These are phyloP conservation scores for Apiotrichum sp. DNA, from an alignment of 1,284 basidiomycete genomes.

Conservation along the genomic window DNA sequence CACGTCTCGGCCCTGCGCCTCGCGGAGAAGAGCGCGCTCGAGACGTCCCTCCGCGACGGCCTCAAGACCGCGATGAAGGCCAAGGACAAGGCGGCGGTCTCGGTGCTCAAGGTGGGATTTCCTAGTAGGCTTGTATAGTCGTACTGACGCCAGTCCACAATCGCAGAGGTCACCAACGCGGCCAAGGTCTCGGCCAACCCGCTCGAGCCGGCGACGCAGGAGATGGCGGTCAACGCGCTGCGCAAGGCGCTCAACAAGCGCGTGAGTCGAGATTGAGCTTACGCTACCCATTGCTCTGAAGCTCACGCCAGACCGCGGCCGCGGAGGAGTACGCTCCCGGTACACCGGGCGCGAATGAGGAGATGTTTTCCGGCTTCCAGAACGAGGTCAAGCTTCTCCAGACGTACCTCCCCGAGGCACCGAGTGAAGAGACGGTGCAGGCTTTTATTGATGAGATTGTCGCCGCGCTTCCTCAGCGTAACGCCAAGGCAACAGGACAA, in stretches of 20 bases:
- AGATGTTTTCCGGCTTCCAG: conserved; percentile 29
- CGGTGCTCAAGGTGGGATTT: conserved; percentile 32
- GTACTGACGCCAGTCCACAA: conserved; percentile 22
- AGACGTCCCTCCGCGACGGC: conserved; percentile 32
- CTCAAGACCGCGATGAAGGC: conserved; percentile 46
- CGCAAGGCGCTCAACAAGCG: conserved; percentile 39
- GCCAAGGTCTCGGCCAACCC: conserved; percentile 36
- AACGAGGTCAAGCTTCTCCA: conserved; percentile 32
- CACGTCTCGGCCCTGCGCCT: conserved; percentile 17
- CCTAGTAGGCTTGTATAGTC: not conserved
- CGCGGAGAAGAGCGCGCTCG: conserved; percentile 20
- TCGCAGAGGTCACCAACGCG: conserved; percentile 40
- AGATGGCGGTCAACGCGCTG: conserved; percentile 30
- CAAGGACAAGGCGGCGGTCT: conserved; percentile 32
- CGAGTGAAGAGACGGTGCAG: conserved; percentile 29
- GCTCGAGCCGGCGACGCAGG: conserved; percentile 29
- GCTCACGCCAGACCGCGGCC: not conserved
- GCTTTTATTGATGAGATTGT: conserved; percentile 30
- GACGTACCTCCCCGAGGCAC: conserved; percentile 33
- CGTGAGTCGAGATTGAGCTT: conserved; percentile 17
- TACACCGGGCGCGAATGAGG: conserved; percentile 29
- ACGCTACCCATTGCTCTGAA: not conserved
- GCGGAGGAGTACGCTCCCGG: conserved; percentile 33
- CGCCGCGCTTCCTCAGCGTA: conserved; percentile 16
- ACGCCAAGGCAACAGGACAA: conserved; percentile 29